Evolutionary conservation across 768 basidiomycete genomes (phyloP).

Genomic region (Daedalea quercina): DNA sequence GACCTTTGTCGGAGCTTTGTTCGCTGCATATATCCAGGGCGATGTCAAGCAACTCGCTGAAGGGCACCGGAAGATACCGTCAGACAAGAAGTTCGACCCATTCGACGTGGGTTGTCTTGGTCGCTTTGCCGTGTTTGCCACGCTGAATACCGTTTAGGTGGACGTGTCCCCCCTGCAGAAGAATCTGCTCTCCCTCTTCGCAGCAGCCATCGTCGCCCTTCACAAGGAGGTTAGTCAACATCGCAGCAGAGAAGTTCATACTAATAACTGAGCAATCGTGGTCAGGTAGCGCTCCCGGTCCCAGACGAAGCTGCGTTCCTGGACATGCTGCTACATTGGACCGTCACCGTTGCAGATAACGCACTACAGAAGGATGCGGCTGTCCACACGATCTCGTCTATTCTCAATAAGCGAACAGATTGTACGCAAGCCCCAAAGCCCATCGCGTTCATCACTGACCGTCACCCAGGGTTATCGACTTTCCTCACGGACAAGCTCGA

Average conservation of each 20-base stretch:
- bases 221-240: conserved; percentile 52
- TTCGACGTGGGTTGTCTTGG: conserved; percentile 36
- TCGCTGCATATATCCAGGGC: conserved; percentile 51
- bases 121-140: neutral
- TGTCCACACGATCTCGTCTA: conserved; percentile 50
- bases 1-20: conserved; percentile 41
- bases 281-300: conserved; percentile 48
- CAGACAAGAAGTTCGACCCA: conserved; percentile 35
- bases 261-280: conserved; percentile 1
- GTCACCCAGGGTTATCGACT: conserved; percentile 33
- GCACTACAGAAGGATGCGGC: conserved; percentile 48
- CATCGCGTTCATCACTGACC: conserved; percentile 1
- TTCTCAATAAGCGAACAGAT: conserved; percentile 74
- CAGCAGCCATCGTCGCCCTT: conserved; percentile 58
- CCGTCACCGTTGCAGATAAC: conserved; percentile 38
- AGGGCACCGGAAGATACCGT: conserved; percentile 46
- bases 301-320: conserved; percentile 45
- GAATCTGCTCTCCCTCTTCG: conserved; percentile 60
- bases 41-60: conserved; percentile 44
- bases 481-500: conserved; percentile 40
- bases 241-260: neutral
- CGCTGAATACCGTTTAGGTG: conserved; percentile 25
- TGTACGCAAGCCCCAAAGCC: conserved; percentile 36
- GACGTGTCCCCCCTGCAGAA: conserved; percentile 42
- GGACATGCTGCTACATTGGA: conserved; percentile 52